Percentiles rank a stretch among this genome's conserved stretches.
phyloP scores from a whole-genome alignment of 2,329 filamentous ascomycete species.

The Bretziella fagacearum region DNA sequence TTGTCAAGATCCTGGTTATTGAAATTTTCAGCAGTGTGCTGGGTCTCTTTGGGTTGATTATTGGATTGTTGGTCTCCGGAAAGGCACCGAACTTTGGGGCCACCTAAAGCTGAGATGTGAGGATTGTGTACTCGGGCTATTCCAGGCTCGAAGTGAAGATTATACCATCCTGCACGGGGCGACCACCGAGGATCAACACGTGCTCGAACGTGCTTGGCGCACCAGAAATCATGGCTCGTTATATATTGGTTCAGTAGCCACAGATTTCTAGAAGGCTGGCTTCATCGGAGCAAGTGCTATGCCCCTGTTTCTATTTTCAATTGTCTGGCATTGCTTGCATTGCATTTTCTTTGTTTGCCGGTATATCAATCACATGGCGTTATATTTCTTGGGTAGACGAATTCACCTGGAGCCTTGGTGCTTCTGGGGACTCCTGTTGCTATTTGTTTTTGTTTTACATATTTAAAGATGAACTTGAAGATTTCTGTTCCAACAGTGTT shows the following conservation, averaged over 20 bases:
- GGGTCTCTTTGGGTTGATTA: conserved; percentile 88
- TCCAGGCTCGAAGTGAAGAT: too few relatives aligned
- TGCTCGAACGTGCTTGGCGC: too few relatives aligned
- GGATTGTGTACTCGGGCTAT: too few relatives aligned
- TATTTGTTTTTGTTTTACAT: conserved; percentile 7
- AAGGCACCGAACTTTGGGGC: conserved; percentile 61
- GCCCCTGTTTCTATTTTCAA: conserved; percentile 1
- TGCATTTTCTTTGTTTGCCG: conserved; percentile 8
- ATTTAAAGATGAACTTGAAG: neutral
- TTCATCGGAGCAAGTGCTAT: too few relatives aligned
- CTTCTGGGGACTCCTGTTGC: neutral
- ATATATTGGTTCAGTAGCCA: too few relatives aligned
- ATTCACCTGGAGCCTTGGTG: neutral
- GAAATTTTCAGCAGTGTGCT: conserved; percentile 98
- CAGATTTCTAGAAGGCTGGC: too few relatives aligned
- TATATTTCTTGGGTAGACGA: conserved; percentile 10
- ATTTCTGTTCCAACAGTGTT: neutral
- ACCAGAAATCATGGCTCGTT: too few relatives aligned
- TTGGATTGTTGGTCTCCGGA: conserved; percentile 73
- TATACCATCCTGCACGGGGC: too few relatives aligned
- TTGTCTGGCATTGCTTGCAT: conserved; percentile 7
- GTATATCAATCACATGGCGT: conserved; percentile 14
- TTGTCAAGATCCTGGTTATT: conserved; percentile 97
- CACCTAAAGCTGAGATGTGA: conserved; percentile 16
- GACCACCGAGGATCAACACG: too few relatives aligned